Percentiles rank a stretch among this genome's conserved stretches.
phyloP scores from a whole-genome alignment of 2,329 filamentous ascomycete species.

The Apiospora sp. region DNA sequence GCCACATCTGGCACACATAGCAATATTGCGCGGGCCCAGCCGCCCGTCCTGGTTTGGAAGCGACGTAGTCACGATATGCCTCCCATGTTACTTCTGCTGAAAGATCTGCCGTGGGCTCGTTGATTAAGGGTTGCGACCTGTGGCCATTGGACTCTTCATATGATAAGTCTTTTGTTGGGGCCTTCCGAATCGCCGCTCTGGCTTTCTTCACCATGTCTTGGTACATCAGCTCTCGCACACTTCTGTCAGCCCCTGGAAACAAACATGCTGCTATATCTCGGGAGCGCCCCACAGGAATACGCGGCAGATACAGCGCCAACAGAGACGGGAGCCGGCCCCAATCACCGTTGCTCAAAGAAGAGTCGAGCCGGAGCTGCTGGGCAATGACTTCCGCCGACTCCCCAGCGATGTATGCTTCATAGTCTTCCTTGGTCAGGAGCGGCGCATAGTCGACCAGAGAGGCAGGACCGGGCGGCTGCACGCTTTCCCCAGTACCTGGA shows the following conservation, averaged over 20 bases:
- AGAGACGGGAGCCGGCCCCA: not conserved
- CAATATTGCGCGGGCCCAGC: constrained; percentile 31
- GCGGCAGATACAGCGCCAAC: constrained; percentile 7
- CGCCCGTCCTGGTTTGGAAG: not conserved
- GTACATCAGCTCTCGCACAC: constrained; percentile 1
- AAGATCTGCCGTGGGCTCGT: not conserved
- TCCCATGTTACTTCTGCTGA: not conserved
- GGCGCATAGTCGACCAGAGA: not conserved
- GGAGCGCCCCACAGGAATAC: not conserved
- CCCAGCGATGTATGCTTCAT: not conserved
- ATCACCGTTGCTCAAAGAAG: not conserved
- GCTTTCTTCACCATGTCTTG: constrained; percentile 10
- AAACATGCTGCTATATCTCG: not conserved
- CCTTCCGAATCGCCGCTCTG: not conserved
- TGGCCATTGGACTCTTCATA: not conserved
- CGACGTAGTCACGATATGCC: not conserved
- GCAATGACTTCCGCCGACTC: constrained; percentile 7
- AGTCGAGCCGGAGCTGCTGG: constrained; percentile 10
- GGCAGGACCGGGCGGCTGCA: not conserved
- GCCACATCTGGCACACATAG: constrained; percentile 43
- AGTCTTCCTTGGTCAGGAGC: not conserved
- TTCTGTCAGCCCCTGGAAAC: not conserved
- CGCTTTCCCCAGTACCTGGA: not conserved
- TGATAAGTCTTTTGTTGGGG: not conserved
- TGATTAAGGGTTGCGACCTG: not conserved